A percentile compares a stretch with the other conserved stretches of the same genome.
Evolutionary conservation across 768 basidiomycete species (phyloP).

Genomic region (Boletus rubescentipes): DNA sequence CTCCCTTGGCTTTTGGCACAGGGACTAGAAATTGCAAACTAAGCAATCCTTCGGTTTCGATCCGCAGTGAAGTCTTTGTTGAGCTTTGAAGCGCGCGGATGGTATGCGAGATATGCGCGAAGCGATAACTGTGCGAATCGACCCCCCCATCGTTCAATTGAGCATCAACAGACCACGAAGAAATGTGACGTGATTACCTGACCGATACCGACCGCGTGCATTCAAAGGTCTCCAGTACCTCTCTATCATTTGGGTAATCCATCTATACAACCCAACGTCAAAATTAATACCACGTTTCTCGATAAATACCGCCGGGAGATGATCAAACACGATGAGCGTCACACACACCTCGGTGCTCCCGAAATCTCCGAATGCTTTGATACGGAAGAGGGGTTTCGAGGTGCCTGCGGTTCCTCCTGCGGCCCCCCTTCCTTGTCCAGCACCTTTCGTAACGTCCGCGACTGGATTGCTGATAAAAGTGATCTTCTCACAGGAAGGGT

Average conservation of each 20-base stretch:
- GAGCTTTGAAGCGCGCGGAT: slow-evolving; percentile 78
- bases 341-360: slow-evolving; percentile 76
- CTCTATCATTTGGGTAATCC: slow-evolving; percentile 93
- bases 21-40: slow-evolving; percentile 92
- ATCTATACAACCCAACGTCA: slow-evolving; percentile 50
- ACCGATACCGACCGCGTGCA: slow-evolving; percentile 66
- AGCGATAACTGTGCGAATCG: slow-evolving; percentile 64
- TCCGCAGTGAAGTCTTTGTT: slow-evolving; percentile 84
- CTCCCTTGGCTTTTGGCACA: slow-evolving; percentile 37
- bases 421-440: slow-evolving; percentile 14
- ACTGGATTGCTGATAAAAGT: slow-evolving; percentile 80
- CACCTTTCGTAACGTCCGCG: slow-evolving; percentile 19
- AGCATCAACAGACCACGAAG: neutral
- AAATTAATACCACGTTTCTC: neutral
- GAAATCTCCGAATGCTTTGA: slow-evolving; percentile 78
- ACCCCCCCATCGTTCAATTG: neutral
- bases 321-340: neutral
- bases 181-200: slow-evolving; percentile 49
- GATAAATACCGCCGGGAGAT: neutral
- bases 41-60: slow-evolving; percentile 78
- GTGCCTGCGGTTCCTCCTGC: neutral
- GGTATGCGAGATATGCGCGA: slow-evolving; percentile 71
- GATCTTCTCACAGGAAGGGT: slow-evolving; percentile 82
- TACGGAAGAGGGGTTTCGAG: slow-evolving; percentile 65
- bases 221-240: slow-evolving; percentile 89